Evolutionary conservation across 2,329 filamentous ascomycete genomes (phyloP), one percentile per base, ranked within the genome.

Genomic region (Aureobasidium namibiae): DNA sequence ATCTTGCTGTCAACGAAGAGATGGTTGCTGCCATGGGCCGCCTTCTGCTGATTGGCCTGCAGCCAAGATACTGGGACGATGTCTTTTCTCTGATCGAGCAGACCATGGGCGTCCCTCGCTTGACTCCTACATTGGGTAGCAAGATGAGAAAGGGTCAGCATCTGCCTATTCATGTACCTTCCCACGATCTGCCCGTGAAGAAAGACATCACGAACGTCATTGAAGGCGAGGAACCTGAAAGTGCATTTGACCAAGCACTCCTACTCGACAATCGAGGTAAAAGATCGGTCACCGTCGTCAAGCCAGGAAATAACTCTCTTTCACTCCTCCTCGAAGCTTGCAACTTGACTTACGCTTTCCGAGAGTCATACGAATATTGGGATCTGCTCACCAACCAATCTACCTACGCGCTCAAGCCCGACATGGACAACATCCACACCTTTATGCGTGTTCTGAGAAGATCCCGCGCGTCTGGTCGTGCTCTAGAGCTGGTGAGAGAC

Each of bases 1-100:
- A 83, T 54, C 65, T 97, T 16, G 67, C 79, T 50, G 78, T 97
- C 21, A 92, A 96, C 66, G 90, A 94, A 71, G 76, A 82, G 59
- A 76, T 97, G 21, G 87, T 95, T 3, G 87, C 84, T 67, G 80
- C 88, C 31, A 95, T 97, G 89, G 90, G 86, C 6, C 80, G 86
- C 36, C 65, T 96, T 3, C 77, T 97, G n/a, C 74, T 91, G 23
- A 75, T 86, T 52, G 84, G 88, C 16, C 75, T 72, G 36, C 73
- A 79, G 11, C 76, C 81, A 18, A 73, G 78, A 52, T 86, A 94
- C 65, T 85, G 81, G 71, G 83, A 87, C 62, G 83, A 90, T 65
- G 77, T 96, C 2, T 79, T 96, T 23, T 82, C 82, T 39, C 76
- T 96, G 21, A 73, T 95, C n/a, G 81, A 90, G 64, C 86, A 96